Conservation (phyloP, 2,329 filamentous ascomycete genomes). For the Gliomastix tumulicola region DNA sequence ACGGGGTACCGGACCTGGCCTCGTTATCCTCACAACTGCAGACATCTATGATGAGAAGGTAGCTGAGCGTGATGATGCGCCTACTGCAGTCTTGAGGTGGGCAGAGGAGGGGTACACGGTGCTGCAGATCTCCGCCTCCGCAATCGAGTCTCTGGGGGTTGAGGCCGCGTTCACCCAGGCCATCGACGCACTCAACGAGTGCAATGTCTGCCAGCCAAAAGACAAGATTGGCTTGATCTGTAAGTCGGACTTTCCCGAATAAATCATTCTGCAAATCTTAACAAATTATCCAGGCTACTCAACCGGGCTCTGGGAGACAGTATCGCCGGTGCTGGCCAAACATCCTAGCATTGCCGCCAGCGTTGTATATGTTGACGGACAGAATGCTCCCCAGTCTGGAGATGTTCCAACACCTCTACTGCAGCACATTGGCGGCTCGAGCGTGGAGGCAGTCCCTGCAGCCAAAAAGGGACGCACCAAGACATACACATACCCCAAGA, state of each 20-base stretch:
- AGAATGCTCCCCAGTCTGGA: slow-evolving; percentile 1
- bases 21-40: background rate
- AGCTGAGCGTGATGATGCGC: background rate
- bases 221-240: slow-evolving; percentile 29
- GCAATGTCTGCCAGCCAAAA: slow-evolving; percentile 5
- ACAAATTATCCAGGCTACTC: slow-evolving; percentile 7
- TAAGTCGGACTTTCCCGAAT: slow-evolving; percentile 10
- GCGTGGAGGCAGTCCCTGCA: no score
- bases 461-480: slow-evolving; percentile 1
- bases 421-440: slow-evolving; percentile 9
- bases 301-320: slow-evolving; percentile 12
- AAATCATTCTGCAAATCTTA: background rate
- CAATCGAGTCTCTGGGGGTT: slow-evolving; percentile 5
- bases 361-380: slow-evolving; percentile 11
- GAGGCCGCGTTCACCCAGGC: slow-evolving; percentile 9
- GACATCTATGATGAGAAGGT: no score
- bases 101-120: slow-evolving; percentile 22
- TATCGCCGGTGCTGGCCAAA: slow-evolving; percentile 10
- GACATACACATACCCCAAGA: slow-evolving; percentile 31
- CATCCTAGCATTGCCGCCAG: slow-evolving; percentile 12
- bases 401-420: slow-evolving; percentile 7
- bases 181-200: slow-evolving; percentile 4
- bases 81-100: background rate
- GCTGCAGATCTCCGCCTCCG: slow-evolving; percentile 36
- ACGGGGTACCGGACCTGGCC: background rate